Evolutionary conservation across 176 grass and related monocot species (phyloP).

Genomic region (Bolboschoenus planiculmis): DNA sequence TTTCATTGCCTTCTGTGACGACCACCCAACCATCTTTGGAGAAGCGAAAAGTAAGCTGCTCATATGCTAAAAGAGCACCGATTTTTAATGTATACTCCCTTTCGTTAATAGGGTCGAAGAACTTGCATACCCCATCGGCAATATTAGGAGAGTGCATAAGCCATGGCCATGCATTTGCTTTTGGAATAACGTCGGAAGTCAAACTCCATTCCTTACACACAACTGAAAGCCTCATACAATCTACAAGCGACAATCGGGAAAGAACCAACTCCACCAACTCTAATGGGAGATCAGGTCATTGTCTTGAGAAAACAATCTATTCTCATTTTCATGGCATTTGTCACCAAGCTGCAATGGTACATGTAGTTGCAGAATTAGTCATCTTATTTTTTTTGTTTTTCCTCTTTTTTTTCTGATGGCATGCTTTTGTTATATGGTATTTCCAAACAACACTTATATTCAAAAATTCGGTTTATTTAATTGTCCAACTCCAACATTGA

Average conservation of each 20-base stretch:
- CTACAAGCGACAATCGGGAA: background rate
- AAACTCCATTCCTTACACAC: background rate
- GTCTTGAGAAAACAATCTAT: background rate
- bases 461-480: no score
- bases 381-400: background rate
- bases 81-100: background rate
- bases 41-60: background rate
- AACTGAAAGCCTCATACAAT: background rate
- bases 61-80: background rate
- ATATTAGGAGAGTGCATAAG: background rate
- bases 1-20: background rate
- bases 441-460: no score
- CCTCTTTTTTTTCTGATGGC: background rate
- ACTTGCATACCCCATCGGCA: background rate
- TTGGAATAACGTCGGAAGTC: background rate
- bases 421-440: no score
- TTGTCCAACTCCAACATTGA: no score
- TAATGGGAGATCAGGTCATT: background rate
- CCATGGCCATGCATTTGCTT: slow-evolving; percentile 3
- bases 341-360: background rate
- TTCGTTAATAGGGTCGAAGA: background rate
- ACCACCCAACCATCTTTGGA: slow-evolving; percentile 24
- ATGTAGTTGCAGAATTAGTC: background rate
- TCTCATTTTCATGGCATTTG: background rate
- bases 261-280: background rate